Percentiles rank a stretch among this genome's conserved stretches.
These are phyloP conservation scores for Xerocomellus intermedius DNA, from an alignment of 768 basidiomycete species.

Conservation along the genomic window DNA sequence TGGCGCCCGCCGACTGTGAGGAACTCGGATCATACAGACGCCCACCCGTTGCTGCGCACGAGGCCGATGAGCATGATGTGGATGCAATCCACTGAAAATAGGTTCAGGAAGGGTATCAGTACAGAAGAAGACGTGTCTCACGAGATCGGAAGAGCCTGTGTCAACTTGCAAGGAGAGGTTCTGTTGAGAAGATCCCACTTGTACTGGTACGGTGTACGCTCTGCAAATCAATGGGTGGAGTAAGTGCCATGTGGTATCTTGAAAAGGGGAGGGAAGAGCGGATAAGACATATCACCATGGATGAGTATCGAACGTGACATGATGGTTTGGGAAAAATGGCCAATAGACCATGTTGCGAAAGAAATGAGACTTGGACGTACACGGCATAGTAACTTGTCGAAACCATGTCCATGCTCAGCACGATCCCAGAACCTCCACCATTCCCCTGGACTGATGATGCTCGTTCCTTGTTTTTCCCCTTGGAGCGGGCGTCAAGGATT, in stretches of 20 bases:
- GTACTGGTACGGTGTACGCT: slow-evolving; percentile 61
- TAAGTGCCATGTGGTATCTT: neutral
- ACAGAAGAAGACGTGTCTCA: slow-evolving; percentile 34
- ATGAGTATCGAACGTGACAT: neutral
- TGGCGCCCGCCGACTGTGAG: slow-evolving; percentile 40
- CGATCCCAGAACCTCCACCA: slow-evolving; percentile 53
- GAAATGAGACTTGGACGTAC: slow-evolving; percentile 34
- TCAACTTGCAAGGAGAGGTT: slow-evolving; percentile 70
- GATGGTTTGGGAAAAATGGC: neutral
- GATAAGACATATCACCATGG: neutral
- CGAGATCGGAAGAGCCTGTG: slow-evolving; percentile 80
- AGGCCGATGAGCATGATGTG: slow-evolving; percentile 54
- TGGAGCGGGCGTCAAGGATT: slow-evolving; percentile 3
- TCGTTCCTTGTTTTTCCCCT: slow-evolving; percentile 11
- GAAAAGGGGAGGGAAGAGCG: neutral
- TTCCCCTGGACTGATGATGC: slow-evolving; percentile 36
- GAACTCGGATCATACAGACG: slow-evolving; percentile 55
- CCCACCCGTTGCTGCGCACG: slow-evolving; percentile 47
- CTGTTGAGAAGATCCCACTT: slow-evolving; percentile 48
- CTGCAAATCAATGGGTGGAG: slow-evolving; percentile 34
- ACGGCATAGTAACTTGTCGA: slow-evolving; percentile 53
- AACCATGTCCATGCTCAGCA: slow-evolving; percentile 57
- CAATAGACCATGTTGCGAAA: neutral
- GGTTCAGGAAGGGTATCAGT: neutral
- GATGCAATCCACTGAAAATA: slow-evolving; percentile 69